Evolutionary conservation across 768 basidiomycete genomes (phyloP).

Genomic region (Lactarius sanguifluus): DNA sequence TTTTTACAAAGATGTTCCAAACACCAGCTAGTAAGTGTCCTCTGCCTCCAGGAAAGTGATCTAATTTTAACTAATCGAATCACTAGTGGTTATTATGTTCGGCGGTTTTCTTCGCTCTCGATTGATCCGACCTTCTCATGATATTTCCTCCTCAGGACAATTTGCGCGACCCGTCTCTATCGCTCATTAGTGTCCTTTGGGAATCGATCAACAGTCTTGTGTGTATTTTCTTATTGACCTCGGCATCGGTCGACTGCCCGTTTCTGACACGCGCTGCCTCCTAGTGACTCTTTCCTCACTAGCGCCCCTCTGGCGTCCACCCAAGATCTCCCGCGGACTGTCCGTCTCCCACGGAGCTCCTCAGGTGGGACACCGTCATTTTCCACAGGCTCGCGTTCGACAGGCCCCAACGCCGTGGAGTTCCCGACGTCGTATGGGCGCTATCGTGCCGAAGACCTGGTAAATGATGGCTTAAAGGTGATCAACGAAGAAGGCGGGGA

Average conservation of each 20-base stretch:
- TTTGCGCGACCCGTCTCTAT: conserved; percentile 16
- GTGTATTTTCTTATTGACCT: neutral
- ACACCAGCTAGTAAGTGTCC: conserved; percentile 4
- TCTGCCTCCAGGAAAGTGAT: neutral
- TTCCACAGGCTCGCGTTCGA: neutral
- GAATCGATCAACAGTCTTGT: neutral
- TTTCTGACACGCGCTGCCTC: neutral
- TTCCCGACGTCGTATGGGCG: conserved; percentile 19
- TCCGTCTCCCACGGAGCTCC: neutral
- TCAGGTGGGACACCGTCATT: neutral
- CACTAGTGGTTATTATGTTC: neutral
- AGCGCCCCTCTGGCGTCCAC: conserved; percentile 7
- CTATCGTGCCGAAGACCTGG: conserved; percentile 12
- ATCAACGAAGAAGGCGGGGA: conserved; percentile 8
- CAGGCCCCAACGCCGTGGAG: conserved; percentile 6
- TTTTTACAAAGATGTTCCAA: conserved; percentile 9
- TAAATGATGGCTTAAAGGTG: neutral
- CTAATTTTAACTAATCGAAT: neutral
- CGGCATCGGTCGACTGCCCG: neutral
- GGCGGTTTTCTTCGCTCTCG: neutral
- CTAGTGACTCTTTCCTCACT: conserved; percentile 3
- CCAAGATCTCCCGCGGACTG: neutral
- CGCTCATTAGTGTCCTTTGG: conserved; percentile 1
- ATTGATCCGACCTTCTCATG: neutral
- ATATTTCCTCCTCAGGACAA: neutral